Evolutionary conservation across 768 basidiomycete species (phyloP).

Genomic region (Auriculariales sp.): DNA sequence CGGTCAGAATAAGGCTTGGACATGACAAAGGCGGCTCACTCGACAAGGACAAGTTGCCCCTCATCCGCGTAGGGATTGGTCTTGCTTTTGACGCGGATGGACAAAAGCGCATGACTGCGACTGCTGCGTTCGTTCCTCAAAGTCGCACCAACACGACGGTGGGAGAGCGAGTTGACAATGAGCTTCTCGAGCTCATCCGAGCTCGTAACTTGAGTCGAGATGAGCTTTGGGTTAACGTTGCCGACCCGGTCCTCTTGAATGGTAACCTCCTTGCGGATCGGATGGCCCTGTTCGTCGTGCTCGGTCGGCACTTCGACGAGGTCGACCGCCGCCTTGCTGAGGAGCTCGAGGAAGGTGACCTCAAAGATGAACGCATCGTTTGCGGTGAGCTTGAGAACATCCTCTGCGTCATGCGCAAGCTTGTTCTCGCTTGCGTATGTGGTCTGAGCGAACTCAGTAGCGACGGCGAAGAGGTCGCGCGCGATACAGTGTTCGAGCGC

Average conservation of each 20-base stretch:
- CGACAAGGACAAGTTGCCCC: slow-evolving; percentile 21
- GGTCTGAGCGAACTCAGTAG: slow-evolving; percentile 11
- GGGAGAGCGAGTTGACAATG: slow-evolving; percentile 15
- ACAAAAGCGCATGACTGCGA: slow-evolving; percentile 21
- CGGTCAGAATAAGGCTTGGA: too few relatives aligned
- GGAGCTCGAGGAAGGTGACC: slow-evolving; percentile 21
- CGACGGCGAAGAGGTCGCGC: slow-evolving; percentile 18
- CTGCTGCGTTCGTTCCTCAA: slow-evolving; percentile 19
- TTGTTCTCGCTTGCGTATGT: slow-evolving; percentile 10
- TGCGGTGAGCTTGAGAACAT: not conserved
- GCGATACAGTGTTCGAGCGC: slow-evolving; percentile 20
- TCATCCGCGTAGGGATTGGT: slow-evolving; percentile 20
- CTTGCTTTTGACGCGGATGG: slow-evolving; percentile 19
- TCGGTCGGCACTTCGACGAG: slow-evolving; percentile 13
- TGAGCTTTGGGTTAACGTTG: slow-evolving; percentile 17
- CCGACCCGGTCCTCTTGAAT: slow-evolving; percentile 19
- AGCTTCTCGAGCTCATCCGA: slow-evolving; percentile 19
- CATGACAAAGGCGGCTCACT: slow-evolving; percentile 12
- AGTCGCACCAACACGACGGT: slow-evolving; percentile 18
- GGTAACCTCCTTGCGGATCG: slow-evolving; percentile 14
- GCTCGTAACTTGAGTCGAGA: slow-evolving; percentile 13
- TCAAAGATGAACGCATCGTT: slow-evolving; percentile 15
- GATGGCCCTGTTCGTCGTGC: slow-evolving; percentile 14
- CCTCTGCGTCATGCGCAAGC: not conserved
- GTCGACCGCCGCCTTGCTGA: slow-evolving; percentile 18